Percentiles rank a stretch among this genome's conserved stretches.
These are phyloP conservation scores for Trichoderma sp. DNA, from an alignment of 2,329 filamentous ascomycete genomes.

Conservation along the genomic window DNA sequence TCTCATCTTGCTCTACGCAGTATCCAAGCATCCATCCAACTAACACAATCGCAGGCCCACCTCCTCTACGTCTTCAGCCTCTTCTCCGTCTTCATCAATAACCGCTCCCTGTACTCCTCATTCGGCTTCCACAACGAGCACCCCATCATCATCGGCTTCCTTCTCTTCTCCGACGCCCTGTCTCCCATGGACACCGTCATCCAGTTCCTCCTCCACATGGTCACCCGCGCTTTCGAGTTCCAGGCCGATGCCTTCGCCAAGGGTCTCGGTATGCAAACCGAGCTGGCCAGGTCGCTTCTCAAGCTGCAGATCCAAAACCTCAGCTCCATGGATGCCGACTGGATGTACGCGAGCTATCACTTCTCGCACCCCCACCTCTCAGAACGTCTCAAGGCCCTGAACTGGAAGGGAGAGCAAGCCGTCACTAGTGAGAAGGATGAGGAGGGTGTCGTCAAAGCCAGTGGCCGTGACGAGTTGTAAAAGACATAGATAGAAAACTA, in stretches of 20 bases:
- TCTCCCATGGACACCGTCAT: slow-evolving; percentile 92
- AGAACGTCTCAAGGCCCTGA: slow-evolving; percentile 86
- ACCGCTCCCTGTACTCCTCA: slow-evolving; percentile 82
- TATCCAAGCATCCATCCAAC: slow-evolving; percentile 22
- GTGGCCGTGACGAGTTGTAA: slow-evolving; percentile 74
- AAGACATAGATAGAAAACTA: slow-evolving; percentile 33
- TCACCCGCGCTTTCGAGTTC: slow-evolving; percentile 94
- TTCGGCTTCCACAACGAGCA: slow-evolving; percentile 84
- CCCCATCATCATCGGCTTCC: slow-evolving; percentile 95
- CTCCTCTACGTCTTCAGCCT: slow-evolving; percentile 96
- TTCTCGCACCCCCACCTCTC: slow-evolving; percentile 96
- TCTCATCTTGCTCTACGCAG: background rate
- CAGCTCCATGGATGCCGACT: slow-evolving; percentile 98
- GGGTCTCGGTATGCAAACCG: slow-evolving; percentile 76
- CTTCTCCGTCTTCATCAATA: slow-evolving; percentile 97
- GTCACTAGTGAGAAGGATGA: slow-evolving; percentile 45
- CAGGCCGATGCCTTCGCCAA: slow-evolving; percentile 91
- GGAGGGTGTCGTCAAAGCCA: slow-evolving; percentile 62
- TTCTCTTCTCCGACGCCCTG: slow-evolving; percentile 96
- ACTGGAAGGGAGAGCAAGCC: slow-evolving; percentile 70
- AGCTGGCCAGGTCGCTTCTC: slow-evolving; percentile 86
- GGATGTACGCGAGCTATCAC: slow-evolving; percentile 97
- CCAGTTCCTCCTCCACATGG: slow-evolving; percentile 93
- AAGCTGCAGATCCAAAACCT: slow-evolving; percentile 98
- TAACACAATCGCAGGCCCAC: slow-evolving; percentile 64